phyloP scores from a whole-genome alignment of 139 green algal species.

The Penium margaritaceum region DNA sequence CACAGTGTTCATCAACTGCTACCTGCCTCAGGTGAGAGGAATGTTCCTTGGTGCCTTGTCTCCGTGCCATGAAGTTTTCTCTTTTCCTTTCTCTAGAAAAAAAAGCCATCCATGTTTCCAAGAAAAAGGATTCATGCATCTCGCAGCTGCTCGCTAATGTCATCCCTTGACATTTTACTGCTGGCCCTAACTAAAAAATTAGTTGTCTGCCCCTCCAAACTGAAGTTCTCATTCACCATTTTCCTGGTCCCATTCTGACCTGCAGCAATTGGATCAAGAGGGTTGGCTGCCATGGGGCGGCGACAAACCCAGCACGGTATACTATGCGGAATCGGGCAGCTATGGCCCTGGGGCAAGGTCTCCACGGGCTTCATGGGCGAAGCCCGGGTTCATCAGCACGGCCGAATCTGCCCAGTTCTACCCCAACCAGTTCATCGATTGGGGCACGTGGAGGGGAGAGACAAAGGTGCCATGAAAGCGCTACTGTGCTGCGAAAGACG shows the following conservation, averaged over 20 bases:
- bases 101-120: too few relatives aligned
- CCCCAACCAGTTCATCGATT: background rate
- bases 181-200: too few relatives aligned
- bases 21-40: background rate
- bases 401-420: background rate
- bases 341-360: slow-evolving; percentile 2
- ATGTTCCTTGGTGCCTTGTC: background rate
- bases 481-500: too few relatives aligned
- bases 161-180: too few relatives aligned
- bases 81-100: too few relatives aligned
- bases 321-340: slow-evolving; percentile 10
- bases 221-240: too few relatives aligned
- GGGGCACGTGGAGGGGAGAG: background rate
- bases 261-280: background rate
- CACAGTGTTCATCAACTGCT: slow-evolving; percentile 1
- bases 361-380: background rate
- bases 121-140: too few relatives aligned
- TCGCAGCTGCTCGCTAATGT: too few relatives aligned
- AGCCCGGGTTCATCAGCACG: slow-evolving; percentile 6
- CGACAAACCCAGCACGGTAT: background rate
- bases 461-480: too few relatives aligned
- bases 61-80: background rate
- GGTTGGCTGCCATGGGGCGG: background rate
- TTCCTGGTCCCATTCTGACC: background rate
- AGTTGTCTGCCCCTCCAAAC: too few relatives aligned